A percentile compares a stretch with the other conserved stretches of the same genome.
phyloP scores from a whole-genome alignment of 1,139 yeast species.

The Geotrichum siamense region DNA sequence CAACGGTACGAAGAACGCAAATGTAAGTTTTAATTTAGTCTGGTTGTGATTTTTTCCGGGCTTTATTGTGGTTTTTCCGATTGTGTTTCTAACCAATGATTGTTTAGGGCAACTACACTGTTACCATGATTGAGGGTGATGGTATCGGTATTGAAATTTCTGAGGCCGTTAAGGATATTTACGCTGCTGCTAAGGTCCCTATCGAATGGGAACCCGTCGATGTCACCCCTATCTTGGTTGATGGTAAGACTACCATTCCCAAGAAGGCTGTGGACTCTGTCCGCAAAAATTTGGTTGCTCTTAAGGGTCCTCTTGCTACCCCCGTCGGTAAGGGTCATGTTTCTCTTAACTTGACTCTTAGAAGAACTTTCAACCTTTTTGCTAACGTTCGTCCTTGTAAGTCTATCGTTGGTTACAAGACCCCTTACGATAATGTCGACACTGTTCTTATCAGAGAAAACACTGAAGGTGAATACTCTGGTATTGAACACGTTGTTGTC shows the following conservation, averaged over 20 bases:
- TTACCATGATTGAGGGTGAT: conserved; percentile 96
- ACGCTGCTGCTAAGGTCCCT: conserved; percentile 89
- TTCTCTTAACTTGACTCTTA: conserved; percentile 90
- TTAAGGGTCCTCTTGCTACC: conserved; percentile 96
- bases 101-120: conserved; percentile 53
- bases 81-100: conserved; percentile 5
- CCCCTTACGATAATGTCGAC: conserved; percentile 91
- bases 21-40: conserved; percentile 26
- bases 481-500: conserved; percentile 95
- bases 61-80: conserved; percentile 10
- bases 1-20: conserved; percentile 50
- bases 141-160: conserved; percentile 97
- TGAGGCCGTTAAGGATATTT: conserved; percentile 83
- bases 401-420: conserved; percentile 86
- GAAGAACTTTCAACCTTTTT: conserved; percentile 92
- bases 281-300: conserved; percentile 86
- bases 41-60: conserved; percentile 1
- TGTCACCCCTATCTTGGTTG: conserved; percentile 85
- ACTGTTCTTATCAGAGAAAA: conserved; percentile 96
- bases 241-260: conserved; percentile 93
- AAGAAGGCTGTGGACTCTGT: conserved; percentile 87
- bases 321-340: conserved; percentile 99
- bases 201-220: conserved; percentile 96
- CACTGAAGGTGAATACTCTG: conserved; percentile 99
- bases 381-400: conserved; percentile 98